Evolutionary conservation across 345 rosid species (phyloP), one percentile per base, ranked within the genome.

Genomic region (Euphorbia pulcherrima): DNA sequence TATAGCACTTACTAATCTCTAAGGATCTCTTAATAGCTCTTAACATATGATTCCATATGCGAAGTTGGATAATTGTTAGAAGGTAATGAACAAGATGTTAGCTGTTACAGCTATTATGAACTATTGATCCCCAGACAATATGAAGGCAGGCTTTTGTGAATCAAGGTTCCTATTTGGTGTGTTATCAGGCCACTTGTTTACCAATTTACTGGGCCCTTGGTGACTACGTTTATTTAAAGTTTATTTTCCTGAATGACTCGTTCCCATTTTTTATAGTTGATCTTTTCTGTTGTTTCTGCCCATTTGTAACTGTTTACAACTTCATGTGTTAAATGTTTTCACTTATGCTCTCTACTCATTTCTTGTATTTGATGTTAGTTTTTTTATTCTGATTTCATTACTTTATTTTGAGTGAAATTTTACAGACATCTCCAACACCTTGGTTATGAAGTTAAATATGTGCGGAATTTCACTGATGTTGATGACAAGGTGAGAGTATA

Each of bases 401-500:
- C 47, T 35, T n/a, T 12, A 39, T 55, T 33, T 60, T 63, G 59
- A 62, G 51, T 79, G 78, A 35, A 20, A 54, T 54, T 62, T 11
- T 85, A 82, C 84, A 93, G 96, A 79, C 91, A 86, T 72, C 82
- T 93, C 1, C 68, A 60, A 4, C 82, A 89, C 71, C 69, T 91
- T 74, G 88, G 85, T 58, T 89, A 82, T 78, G 96, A 91, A 65
- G 90, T 91, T 67, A 86, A 70, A 27, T 89, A 81, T 72, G 91
- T 89, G 4, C 67, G 98, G 51, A 93, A 93, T 77, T 90, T 93
- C 74, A 93, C 98, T 0, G 96, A 93, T 72, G 86, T 93, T 50
- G 96, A 93, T 81, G 98, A 91, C 69, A 94, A 94, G 96, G 96
- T 87, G 35, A 68, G 81, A 44, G 44, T 35, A 58, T 26, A 30